phyloP scores from a whole-genome alignment of 176 grass and related monocot species.

The Microstegium vimineum region DNA sequence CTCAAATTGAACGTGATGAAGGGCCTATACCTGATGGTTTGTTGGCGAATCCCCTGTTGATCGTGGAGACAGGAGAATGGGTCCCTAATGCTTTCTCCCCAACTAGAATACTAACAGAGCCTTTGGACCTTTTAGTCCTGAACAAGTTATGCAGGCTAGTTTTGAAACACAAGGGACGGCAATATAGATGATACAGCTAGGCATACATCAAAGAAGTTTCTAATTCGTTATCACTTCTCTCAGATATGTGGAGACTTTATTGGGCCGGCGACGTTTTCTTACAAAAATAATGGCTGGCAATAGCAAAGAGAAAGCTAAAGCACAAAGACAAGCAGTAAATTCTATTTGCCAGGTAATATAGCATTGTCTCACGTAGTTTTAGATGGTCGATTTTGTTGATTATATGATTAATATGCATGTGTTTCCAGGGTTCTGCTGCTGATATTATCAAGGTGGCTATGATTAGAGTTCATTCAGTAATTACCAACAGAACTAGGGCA shows the following conservation, averaged over 20 bases:
- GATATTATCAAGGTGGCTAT: conserved; percentile 97
- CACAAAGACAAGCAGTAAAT: conserved; percentile 96
- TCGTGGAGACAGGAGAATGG: neutral
- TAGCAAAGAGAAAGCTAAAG: conserved; percentile 86
- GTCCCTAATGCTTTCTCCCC: neutral
- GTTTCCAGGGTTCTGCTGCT: conserved; percentile 74
- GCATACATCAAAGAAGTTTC: neutral
- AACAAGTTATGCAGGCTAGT: neutral
- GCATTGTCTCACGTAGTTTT: neutral
- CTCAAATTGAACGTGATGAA: too few relatives aligned
- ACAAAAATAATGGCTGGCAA: conserved; percentile 75
- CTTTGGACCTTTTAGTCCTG: neutral
- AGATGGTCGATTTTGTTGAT: conserved; percentile 20
- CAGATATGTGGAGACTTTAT: conserved; percentile 88
- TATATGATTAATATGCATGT: neutral
- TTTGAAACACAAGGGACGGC: neutral
- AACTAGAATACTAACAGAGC: neutral
- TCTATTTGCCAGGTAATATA: conserved; percentile 90
- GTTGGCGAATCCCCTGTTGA: too few relatives aligned
- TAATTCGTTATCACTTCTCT: conserved; percentile 24
- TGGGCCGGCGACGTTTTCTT: conserved; percentile 89
- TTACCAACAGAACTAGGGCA: conserved; percentile 33
- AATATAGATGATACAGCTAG: neutral
- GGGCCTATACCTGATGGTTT: too few relatives aligned
- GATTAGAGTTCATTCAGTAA: conserved; percentile 80